Conservation (phyloP, 106 monocot genomes). For the Xerophyta viscosa region DNA sequence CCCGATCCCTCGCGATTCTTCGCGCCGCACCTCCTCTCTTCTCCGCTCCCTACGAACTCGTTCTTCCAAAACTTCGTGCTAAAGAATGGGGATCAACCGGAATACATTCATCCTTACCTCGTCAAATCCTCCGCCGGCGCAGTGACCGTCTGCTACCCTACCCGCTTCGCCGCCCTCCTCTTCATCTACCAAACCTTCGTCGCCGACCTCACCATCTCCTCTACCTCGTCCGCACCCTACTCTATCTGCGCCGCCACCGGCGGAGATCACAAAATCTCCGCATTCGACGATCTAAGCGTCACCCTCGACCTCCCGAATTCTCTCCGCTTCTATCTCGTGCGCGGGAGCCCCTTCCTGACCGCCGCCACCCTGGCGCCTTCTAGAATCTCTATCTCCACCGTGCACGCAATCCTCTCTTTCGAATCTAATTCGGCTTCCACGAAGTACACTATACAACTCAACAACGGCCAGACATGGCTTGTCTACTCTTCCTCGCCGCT, state of each 20-base stretch:
- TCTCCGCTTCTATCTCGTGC: slow-evolving; percentile 71
- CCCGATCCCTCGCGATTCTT: slow-evolving; percentile 76
- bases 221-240: too few species aligned
- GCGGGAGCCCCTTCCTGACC: slow-evolving; percentile 78
- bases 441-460: slow-evolving; percentile 51
- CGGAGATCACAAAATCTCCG: neutral
- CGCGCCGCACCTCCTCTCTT: slow-evolving; percentile 50
- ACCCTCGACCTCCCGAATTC: slow-evolving; percentile 70
- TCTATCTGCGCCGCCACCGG: too few species aligned
- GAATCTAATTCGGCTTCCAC: slow-evolving; percentile 37
- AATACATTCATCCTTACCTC: slow-evolving; percentile 95
- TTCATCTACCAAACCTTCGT: slow-evolving; percentile 90
- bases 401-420: slow-evolving; percentile 49
- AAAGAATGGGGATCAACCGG: slow-evolving; percentile 81
- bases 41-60: slow-evolving; percentile 89
- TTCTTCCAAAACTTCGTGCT: slow-evolving; percentile 96
- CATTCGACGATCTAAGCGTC: slow-evolving; percentile 73
- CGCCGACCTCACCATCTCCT: slow-evolving; percentile 68
- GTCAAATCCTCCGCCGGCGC: slow-evolving; percentile 55
- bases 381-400: slow-evolving; percentile 33
- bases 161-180: slow-evolving; percentile 18
- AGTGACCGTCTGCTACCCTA: slow-evolving; percentile 34
- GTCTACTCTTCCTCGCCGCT: slow-evolving; percentile 78
- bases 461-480: slow-evolving; percentile 60
- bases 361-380: slow-evolving; percentile 29